Base-by-base conservation (phyloP, 371 early-diverging fungal species). In the Mortierella sp. region DNA sequence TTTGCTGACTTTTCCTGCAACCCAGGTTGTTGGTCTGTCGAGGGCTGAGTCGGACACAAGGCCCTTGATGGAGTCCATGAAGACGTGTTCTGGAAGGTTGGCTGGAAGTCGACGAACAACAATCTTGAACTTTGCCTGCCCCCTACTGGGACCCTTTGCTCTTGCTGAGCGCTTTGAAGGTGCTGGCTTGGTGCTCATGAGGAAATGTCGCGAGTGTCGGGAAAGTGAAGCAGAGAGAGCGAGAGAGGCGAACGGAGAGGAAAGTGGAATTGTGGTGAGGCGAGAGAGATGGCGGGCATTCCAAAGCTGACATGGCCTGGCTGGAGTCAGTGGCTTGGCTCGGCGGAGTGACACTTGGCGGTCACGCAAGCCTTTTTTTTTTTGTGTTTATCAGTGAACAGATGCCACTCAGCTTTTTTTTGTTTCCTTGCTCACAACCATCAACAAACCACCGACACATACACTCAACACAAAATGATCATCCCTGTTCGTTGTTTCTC, bases 401-500 rank as follows among this genome's bases (percentile, higher is more conserved):
- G 27, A 70, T n/a, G 56, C 29, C 29, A 27, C 38, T 48, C 46
- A 58, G 56, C 70, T 60, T 58, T 60, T 68, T 24, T 74, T 79
- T 54, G 73, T 74, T 68, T 44, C 46, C 27, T 72, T 72, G 48
- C 71, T 79, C 71, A 56, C 58, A 18, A 75, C 70, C 75, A 75
- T 56, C 74, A 56, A 29, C 44, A 38, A 18, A 80, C 48, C 63
- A 32, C 32, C 46, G 29, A 49, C 35, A 65, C 35, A 41, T 41
- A 41, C 8, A 65, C 56, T 35, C 56, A 16, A 49, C 72, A 49
- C 32, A 91, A 46, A 87, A 99, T 98, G 99, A 97, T 98, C 87
- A 97, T 98, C 89, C 98, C 98, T 72, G 96, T 99, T 71, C 95
- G 98, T 79, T 99, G 99, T 89, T 99, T 99, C 89, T 96, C 98